Conservation (phyloP, 129 eudicot genomes). For the Flaveria sonorensis region DNA sequence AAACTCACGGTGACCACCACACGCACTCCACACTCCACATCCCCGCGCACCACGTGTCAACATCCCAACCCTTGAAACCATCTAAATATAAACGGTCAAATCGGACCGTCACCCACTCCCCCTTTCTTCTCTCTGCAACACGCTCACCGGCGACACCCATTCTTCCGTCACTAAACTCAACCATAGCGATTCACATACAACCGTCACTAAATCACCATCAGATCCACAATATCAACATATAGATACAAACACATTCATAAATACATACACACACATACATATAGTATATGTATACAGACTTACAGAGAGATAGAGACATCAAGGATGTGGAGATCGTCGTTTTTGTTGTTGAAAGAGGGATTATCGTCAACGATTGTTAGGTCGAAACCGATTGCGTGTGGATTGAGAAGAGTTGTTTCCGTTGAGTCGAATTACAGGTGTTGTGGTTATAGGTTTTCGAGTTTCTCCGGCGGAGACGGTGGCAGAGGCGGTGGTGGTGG, state of each 20-base stretch:
- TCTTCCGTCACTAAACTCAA: not conserved
- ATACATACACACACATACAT: not conserved
- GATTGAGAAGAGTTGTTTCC: slow-evolving; percentile 14
- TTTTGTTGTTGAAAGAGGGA: slow-evolving; percentile 38
- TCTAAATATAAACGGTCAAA: slow-evolving; percentile 1
- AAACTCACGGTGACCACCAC: not conserved
- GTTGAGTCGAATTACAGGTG: slow-evolving; percentile 20
- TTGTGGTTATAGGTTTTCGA: slow-evolving; percentile 25
- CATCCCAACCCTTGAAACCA: not conserved
- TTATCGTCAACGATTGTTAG: slow-evolving; percentile 26
- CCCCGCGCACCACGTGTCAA: not conserved
- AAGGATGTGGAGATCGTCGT: slow-evolving; percentile 59
- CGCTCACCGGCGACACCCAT: not conserved
- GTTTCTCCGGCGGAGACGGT: slow-evolving; percentile 29
- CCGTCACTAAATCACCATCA: not conserved
- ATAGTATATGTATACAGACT: not conserved
- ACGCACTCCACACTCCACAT: not conserved
- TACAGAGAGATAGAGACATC: not conserved
- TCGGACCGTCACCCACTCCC: not conserved
- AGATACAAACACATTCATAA: not conserved
- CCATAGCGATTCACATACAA: no score
- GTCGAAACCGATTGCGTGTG: slow-evolving; percentile 19
- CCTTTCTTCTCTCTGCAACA: not conserved
- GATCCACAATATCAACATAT: not conserved
- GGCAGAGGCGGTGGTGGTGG: no score